Evolutionary conservation across 1,284 basidiomycete species (phyloP), one percentile per base, ranked within the genome.

Genomic region (Trametes hirsuta): DNA sequence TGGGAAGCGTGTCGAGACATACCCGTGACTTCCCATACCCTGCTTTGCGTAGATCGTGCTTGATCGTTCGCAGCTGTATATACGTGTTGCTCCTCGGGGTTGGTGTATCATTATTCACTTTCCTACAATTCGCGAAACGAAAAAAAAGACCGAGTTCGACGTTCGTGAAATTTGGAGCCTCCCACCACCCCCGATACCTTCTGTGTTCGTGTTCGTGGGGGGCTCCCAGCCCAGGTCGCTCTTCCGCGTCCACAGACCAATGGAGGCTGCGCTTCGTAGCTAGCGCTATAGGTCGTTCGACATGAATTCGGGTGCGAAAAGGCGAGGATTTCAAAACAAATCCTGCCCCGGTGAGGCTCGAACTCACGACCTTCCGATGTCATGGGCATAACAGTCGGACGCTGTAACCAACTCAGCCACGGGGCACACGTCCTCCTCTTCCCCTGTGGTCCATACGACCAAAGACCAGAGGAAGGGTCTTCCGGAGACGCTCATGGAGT

Each of bases 361-460:
- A 87, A 86, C 85, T 86, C 85, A 80, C 80, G 84, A 86, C 84
- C 84, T 86, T 86, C 84, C 85, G 85, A 87, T 85, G 18, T 35
- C 55, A 14, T 44, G 39, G 1, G 4, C 4, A 30, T 84, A 86
- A 87, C 85, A 87, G 85, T 87, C 86, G 85, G 84, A 87, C 85
- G 86, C 86, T 86, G 79, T 87, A 81, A 86, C 85, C 85, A 87
- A 85, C 85, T 87, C 79, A 87, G 85, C 86, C 86, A 87, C 79
- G 85, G 86, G 85, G 85, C 86, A 18, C 18, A 18, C 18, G 18
- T 18, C 18, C 18, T 1, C 18, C 18, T 18, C 18, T 18, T 18
- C 18, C 18, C 18, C 18, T 18, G 18, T 18, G 18, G 18, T 18
- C 1, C 1, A 1, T 18, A 18, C 18, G 18, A 18, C 18, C 18